Conservation (phyloP, 2,329 filamentous ascomycete genomes). For the Fonsecaea nubica region DNA sequence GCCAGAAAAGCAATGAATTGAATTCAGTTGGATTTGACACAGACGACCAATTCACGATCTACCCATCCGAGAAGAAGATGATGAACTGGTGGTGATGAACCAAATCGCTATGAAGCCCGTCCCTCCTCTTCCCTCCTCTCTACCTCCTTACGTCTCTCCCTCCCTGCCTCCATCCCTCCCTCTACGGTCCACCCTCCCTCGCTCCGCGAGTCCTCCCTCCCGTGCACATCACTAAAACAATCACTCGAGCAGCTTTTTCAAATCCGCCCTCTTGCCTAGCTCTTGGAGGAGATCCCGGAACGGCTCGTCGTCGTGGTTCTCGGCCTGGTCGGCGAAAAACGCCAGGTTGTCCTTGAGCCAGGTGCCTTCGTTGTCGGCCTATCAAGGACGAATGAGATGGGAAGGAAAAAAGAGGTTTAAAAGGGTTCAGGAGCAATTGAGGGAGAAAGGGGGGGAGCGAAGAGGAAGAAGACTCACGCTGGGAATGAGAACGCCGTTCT, state of each 20-base stretch:
- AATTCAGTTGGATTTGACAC: neutral
- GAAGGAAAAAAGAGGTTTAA: no score
- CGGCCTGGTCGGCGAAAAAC: slow-evolving; percentile 34
- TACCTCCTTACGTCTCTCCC: no score
- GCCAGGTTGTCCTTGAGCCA: slow-evolving; percentile 38
- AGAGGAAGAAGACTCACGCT: slow-evolving; percentile 32
- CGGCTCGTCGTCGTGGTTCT: slow-evolving; percentile 30
- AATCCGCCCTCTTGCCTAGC: slow-evolving; percentile 28
- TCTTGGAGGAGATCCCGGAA: slow-evolving; percentile 33
- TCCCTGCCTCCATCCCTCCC: no score
- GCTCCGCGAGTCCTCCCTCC: no score
- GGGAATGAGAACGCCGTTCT: slow-evolving; percentile 36
- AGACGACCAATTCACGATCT: neutral
- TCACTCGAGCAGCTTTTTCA: slow-evolving; percentile 22
- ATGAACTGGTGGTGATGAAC: no score
- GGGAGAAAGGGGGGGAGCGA: neutral
- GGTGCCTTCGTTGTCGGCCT: slow-evolving; percentile 37
- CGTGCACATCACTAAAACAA: no score
- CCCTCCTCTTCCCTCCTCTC: no score
- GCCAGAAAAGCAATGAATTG: neutral
- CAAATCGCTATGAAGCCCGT: no score
- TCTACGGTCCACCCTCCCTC: no score
- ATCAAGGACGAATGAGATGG: neutral
- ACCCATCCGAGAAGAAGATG: neutral
- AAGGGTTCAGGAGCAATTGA: neutral